Percentiles rank a stretch among this genome's conserved stretches.
Conservation (phyloP, 108 stramenopile species). For the Discostella pseudostelligera region DNA sequence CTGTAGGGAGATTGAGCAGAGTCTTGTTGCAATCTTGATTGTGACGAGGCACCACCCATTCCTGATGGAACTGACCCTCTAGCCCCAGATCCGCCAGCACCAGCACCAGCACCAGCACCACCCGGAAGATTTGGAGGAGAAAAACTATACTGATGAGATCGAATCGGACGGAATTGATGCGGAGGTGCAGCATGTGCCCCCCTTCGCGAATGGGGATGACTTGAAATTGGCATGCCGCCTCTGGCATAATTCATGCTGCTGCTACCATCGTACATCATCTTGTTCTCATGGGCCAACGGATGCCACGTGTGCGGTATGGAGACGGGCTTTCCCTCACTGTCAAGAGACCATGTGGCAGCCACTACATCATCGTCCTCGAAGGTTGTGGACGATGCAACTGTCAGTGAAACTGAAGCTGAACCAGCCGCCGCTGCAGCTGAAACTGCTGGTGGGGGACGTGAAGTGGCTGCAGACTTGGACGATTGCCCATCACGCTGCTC, state of each 20-base stretch:
- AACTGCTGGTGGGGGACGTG: not conserved
- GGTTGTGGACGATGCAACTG: not conserved
- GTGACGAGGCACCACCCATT: no score
- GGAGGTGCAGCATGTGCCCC: not conserved
- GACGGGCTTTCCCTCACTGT: constrained; percentile 31
- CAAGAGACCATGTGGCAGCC: constrained; percentile 24
- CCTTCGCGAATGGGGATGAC: constrained; percentile 8
- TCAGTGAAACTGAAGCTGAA: constrained; percentile 3
- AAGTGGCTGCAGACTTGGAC: not conserved
- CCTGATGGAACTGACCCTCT: no score
- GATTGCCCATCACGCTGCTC: not conserved
- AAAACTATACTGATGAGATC: constrained; percentile 3
- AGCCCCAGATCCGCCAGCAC: no score
- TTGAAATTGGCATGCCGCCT: not conserved
- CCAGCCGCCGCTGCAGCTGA: no score
- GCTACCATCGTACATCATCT: not conserved
- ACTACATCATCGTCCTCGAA: constrained; percentile 7
- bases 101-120: no score
- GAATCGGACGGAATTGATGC: constrained; percentile 3
- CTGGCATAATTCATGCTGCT: not conserved
- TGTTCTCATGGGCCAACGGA: constrained; percentile 24
- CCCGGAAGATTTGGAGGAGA: no score
- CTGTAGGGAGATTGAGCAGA: not conserved
- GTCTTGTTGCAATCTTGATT: no score
- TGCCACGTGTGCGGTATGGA: constrained; percentile 35